Percentiles rank a stretch among this genome's conserved stretches.
phyloP scores from a whole-genome alignment of 345 rosid genomes.

The Raphanus raphanistrum region DNA sequence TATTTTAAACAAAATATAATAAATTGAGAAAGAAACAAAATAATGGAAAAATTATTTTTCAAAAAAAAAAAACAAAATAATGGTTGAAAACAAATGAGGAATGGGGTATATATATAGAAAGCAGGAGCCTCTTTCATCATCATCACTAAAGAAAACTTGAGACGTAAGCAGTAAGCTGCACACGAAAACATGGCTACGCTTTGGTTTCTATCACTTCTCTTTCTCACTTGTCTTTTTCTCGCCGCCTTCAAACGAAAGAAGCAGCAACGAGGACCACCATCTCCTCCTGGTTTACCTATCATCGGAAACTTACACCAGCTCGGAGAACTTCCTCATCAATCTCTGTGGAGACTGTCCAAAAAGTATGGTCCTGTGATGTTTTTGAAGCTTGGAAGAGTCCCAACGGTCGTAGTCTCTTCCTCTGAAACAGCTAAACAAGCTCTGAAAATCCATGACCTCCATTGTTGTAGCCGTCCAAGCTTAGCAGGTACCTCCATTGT shows the following conservation, averaged over 20 bases:
- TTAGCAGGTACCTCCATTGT: not conserved
- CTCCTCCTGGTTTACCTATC: conserved; percentile 46
- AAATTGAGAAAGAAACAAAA: not conserved
- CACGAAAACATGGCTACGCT: not conserved
- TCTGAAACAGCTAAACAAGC: conserved; percentile 44
- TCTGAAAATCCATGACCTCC: conserved; percentile 45
- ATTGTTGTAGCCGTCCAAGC: conserved; percentile 48
- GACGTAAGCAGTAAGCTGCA: not conserved
- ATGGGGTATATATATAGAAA: not conserved
- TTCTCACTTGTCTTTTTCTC: not conserved
- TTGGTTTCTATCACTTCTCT: conserved; percentile 26
- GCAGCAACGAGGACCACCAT: conserved; percentile 10
- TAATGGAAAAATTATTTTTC: too few species aligned
- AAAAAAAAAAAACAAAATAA: too few species aligned
- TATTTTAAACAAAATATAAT: not conserved
- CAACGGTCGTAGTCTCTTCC: conserved; percentile 44
- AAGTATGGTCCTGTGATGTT: conserved; percentile 51
- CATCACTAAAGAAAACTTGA: not conserved
- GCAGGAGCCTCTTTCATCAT: not conserved
- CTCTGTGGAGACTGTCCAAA: conserved; percentile 46
- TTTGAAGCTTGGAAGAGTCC: conserved; percentile 38
- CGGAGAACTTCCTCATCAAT: conserved; percentile 32
- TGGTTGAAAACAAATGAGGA: too few species aligned
- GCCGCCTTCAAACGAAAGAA: not conserved
- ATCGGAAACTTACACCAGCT: conserved; percentile 49